Evolutionary conservation across 805 yeast genomes (phyloP), one percentile per base, ranked within the genome.

Genomic region (Candida easanensis): DNA sequence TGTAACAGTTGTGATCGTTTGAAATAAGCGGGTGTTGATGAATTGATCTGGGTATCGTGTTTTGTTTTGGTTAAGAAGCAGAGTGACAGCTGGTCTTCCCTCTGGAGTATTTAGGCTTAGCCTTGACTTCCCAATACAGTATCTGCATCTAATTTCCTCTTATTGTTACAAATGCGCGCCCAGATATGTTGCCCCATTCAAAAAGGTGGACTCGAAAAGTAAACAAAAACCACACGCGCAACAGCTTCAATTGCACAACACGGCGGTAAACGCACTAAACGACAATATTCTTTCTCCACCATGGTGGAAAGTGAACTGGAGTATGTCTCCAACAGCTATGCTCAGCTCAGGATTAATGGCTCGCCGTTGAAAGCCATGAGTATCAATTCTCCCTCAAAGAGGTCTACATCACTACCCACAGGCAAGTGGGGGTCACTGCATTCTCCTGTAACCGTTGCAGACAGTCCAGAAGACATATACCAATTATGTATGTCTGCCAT

Each of bases 241-340:
- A 36, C 13, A 11, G 17, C 22, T 10, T 5, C 17, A 7, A 5
- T n/a, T 23, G 16, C 27, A 30, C 30, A 16, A 16, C 15, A 26
- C 14, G 15, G 5, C 9, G 11, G 10, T 8, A 8, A 16, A 17
- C 18, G 33, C 33, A 10, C n/a, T 22, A 17, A 32, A 7, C 11
- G 8, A 17, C 34, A 5, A 14, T 6, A 16, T 5, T 10, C n/a
- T 31, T 18, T 4, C 21, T 25, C 17, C 14, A 18, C 10, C 17
- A 26, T 22, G 25, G 51, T 50, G 55, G 51, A 51, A 8, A 27
- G 41, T 20, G 58, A 56, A 21, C 42, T 56, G 52, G 60, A 58
- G 22, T 58, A 42, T 38, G 57, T 58, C 36, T 42, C 48, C 31
- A 23, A 48, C 9, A 54, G 55, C 40, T 58, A 57, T 21, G 39